Evolutionary conservation across 805 yeast genomes (phyloP).

Genomic region (Saccharomycopsis capsularis): DNA sequence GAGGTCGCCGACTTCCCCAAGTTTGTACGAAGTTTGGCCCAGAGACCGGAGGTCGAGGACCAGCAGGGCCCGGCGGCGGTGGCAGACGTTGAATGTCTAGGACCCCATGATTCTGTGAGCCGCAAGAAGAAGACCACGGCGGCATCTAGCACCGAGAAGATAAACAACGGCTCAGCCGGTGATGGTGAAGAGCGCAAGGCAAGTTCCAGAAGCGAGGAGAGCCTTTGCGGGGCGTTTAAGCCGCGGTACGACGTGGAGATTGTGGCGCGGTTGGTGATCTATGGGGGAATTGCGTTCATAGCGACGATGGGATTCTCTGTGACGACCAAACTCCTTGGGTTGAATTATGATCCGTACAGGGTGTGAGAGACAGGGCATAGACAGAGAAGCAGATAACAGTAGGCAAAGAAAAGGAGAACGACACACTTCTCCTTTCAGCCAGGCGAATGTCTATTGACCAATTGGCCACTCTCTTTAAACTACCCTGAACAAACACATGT

Average conservation of each 20-base stretch:
- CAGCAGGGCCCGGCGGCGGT: constrained; percentile 4
- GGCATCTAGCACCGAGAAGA: neutral
- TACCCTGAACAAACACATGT: no score
- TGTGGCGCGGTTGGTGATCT: constrained; percentile 67
- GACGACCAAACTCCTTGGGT: constrained; percentile 20
- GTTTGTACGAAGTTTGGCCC: neutral
- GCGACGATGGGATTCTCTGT: constrained; percentile 37
- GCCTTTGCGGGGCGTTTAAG: constrained; percentile 41
- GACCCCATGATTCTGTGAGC: no score
- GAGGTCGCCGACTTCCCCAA: constrained; percentile 10
- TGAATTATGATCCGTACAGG: constrained; percentile 11
- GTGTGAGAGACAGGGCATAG: no score
- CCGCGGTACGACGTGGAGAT: constrained; percentile 70
- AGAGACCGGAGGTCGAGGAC: constrained; percentile 14
- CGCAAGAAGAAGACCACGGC: neutral
- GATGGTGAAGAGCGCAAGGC: neutral
- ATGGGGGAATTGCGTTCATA: constrained; percentile 67
- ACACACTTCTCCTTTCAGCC: no score
- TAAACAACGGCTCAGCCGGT: neutral
- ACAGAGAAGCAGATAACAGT: no score
- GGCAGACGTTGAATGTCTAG: neutral
- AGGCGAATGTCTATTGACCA: no score
- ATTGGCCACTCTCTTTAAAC: no score
- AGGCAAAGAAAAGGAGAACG: no score
- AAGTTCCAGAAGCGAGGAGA: neutral